phyloP scores from a whole-genome alignment of 2,329 filamentous ascomycete genomes.

The Colletotrichum kahawae region DNA sequence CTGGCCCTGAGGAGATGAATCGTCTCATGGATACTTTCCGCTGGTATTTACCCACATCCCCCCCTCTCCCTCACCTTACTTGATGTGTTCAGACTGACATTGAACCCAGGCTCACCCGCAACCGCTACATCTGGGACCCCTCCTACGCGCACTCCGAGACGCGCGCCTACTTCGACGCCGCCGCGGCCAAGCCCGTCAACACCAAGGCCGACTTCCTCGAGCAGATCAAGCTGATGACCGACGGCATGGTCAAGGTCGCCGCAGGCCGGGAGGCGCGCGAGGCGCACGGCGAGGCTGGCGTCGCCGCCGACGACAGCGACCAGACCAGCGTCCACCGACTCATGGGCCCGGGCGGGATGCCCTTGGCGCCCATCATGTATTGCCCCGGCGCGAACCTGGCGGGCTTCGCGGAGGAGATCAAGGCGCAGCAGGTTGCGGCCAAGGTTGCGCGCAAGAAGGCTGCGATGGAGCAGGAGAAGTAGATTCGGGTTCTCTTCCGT shows the following conservation, averaged over 20 bases:
- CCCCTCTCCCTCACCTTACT: too few species aligned
- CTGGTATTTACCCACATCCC: background rate
- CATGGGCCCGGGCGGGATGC: background rate
- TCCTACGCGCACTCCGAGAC: background rate
- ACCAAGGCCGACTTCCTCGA: background rate
- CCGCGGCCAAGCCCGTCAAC: background rate
- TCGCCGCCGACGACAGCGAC: background rate
- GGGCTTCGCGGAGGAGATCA: background rate
- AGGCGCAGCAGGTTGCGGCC: background rate
- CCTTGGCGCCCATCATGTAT: background rate
- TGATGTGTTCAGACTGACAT: background rate
- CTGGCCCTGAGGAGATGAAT: background rate
- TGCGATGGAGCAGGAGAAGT: background rate
- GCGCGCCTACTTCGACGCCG: background rate
- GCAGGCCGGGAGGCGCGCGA: background rate
- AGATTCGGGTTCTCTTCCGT: background rate
- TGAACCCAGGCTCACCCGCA: background rate
- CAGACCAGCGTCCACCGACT: background rate
- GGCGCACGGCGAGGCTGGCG: background rate
- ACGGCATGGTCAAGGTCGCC: background rate
- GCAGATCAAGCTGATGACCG: background rate
- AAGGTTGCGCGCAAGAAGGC: background rate
- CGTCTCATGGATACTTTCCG: background rate
- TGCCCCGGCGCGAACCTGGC: background rate
- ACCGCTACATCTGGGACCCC: constrained; percentile 1